Evolutionary conservation across 108 stramenopile genomes (phyloP).

Genomic region (Mediolabrus comicus): DNA sequence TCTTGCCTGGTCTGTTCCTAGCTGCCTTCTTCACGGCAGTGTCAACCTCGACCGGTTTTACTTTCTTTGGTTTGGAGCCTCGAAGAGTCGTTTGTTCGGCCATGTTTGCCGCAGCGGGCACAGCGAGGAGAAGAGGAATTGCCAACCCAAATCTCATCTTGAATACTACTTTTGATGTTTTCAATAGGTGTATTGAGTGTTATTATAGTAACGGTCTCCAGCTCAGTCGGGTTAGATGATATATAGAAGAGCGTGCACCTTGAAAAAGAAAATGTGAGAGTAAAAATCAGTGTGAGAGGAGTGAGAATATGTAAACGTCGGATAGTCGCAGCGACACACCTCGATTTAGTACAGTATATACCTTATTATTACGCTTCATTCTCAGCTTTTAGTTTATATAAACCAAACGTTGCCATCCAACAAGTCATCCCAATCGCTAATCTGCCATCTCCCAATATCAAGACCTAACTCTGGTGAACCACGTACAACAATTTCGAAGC

Average conservation of each 20-base stretch:
- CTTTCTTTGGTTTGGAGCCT: not conserved
- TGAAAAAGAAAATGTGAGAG: no score
- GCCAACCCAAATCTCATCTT: not conserved
- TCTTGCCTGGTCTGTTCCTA: not conserved
- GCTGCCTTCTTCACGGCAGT: not conserved
- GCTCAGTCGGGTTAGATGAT: no score
- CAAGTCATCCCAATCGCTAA: slow-evolving; percentile 67
- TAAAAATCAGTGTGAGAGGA: no score
- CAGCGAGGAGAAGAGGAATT: not conserved
- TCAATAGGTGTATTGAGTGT: no score
- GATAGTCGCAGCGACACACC: no score
- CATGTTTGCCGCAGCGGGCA: not conserved
- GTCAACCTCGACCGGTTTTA: not conserved
- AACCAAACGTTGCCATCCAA: slow-evolving; percentile 57
- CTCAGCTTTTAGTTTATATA: no score
- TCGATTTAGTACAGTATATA: no score
- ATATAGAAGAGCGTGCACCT: no score
- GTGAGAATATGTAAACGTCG: no score
- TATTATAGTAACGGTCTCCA: no score
- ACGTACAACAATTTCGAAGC: slow-evolving; percentile 49
- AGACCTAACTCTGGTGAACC: not conserved
- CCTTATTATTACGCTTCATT: no score
- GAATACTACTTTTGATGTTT: no score
- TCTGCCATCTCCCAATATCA: slow-evolving; percentile 51
- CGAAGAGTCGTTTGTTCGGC: not conserved